Conservation (phyloP, 108 stramenopile genomes). For the Skeletonema tropicum region DNA sequence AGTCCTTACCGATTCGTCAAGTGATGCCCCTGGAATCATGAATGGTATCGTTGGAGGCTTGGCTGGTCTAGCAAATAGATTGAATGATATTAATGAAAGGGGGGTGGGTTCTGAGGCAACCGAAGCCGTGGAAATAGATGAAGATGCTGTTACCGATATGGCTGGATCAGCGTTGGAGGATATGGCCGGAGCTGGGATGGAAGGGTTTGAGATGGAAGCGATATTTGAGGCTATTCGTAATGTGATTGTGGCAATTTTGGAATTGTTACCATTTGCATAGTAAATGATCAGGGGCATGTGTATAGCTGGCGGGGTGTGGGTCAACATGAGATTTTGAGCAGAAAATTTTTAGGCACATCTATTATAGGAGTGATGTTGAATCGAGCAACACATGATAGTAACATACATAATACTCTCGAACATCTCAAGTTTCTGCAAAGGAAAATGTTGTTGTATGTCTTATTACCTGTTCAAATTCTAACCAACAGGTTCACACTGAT, state of each 20-base stretch:
- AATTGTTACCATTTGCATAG: slow-evolving; percentile 24
- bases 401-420: too few relatives aligned
- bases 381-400: not conserved
- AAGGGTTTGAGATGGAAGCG: slow-evolving; percentile 41
- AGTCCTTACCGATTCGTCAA: slow-evolving; percentile 17
- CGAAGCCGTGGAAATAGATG: slow-evolving; percentile 34
- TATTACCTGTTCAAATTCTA: too few relatives aligned
- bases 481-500: too few relatives aligned
- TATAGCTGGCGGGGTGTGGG: not conserved
- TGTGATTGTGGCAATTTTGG: slow-evolving; percentile 35
- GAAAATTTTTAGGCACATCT: not conserved
- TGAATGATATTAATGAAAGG: slow-evolving; percentile 21
- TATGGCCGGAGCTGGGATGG: slow-evolving; percentile 35
- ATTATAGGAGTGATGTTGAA: not conserved
- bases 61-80: slow-evolving; percentile 30
- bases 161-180: slow-evolving; percentile 40
- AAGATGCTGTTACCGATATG: slow-evolving; percentile 15
- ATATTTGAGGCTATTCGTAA: slow-evolving; percentile 33
- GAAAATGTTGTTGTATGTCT: too few relatives aligned
- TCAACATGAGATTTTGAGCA: too few relatives aligned
- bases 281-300: not conserved
- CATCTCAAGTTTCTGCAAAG: too few relatives aligned
- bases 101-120: not conserved
- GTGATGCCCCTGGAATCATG: slow-evolving; percentile 4
- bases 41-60: slow-evolving; percentile 35